Percentiles rank a stretch among this genome's conserved stretches.
phyloP scores from a whole-genome alignment of 2,329 filamentous ascomycete species.

The Fusarium oxysporum region DNA sequence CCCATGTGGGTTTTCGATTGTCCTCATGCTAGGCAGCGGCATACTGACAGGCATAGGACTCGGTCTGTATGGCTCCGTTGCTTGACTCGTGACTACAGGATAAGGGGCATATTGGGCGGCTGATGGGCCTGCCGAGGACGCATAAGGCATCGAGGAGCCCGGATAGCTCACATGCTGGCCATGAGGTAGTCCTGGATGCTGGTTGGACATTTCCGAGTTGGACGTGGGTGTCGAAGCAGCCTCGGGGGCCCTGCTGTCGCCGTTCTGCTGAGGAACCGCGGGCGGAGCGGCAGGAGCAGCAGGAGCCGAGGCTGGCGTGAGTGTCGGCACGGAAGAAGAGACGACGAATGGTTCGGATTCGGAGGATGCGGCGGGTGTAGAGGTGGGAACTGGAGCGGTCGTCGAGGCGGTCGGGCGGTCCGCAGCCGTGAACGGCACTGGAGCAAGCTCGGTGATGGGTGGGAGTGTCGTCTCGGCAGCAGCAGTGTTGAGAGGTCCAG shows the following conservation, averaged over 20 bases:
- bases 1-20: constrained; percentile 49
- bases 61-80: constrained; percentile 47
- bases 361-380: constrained; percentile 28
- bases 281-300: constrained; percentile 32
- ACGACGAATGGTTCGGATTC: constrained; percentile 31
- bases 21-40: constrained; percentile 57
- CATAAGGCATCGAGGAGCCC: constrained; percentile 41
- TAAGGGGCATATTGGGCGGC: constrained; percentile 49
- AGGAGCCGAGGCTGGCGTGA: constrained; percentile 33
- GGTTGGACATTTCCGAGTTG: constrained; percentile 50
- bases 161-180: constrained; percentile 48
- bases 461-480: constrained; percentile 37
- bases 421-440: constrained; percentile 27
- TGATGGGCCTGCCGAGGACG: constrained; percentile 37
- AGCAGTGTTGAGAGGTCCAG: constrained; percentile 16
- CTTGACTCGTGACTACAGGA: constrained; percentile 44
- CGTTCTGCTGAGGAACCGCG: constrained; percentile 47
- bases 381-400: constrained; percentile 26
- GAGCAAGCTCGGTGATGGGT: constrained; percentile 32
- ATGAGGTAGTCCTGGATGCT: constrained; percentile 48
- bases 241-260: constrained; percentile 48
- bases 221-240: constrained; percentile 35
- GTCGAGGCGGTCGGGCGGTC: constrained; percentile 35
- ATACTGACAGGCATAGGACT: constrained; percentile 47
- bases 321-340: constrained; percentile 22